These are phyloP conservation scores for Hypoxylon fragiforme DNA, from an alignment of 495 filamentous ascomycete genomes.

Conservation along the genomic window DNA sequence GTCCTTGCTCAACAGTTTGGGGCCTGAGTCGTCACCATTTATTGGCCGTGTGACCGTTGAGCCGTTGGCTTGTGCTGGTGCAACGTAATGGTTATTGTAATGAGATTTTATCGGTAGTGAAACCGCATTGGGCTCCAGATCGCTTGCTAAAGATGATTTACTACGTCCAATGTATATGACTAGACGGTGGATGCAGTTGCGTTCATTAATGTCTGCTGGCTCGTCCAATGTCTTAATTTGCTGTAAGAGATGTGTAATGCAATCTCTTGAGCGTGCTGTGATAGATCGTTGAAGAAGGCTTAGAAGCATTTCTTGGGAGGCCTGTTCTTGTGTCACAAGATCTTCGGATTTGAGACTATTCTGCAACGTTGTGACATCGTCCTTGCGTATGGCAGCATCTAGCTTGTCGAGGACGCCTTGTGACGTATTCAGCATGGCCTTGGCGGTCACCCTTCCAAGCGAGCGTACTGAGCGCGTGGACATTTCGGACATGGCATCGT, in stretches of 20 bases:
- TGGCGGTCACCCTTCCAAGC: slow-evolving; percentile 69
- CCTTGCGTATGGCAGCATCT: slow-evolving; percentile 75
- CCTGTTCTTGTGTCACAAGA: slow-evolving; percentile 51
- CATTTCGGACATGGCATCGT: slow-evolving; percentile 68
- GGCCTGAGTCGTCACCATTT: slow-evolving; percentile 49
- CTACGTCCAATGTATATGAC: slow-evolving; percentile 86
- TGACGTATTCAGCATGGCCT: slow-evolving; percentile 71
- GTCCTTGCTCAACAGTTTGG: slow-evolving; percentile 64
- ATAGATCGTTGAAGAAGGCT: slow-evolving; percentile 85
- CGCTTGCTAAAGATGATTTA: slow-evolving; percentile 60
- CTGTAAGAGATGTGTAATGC: slow-evolving; percentile 68
- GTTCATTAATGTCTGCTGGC: slow-evolving; percentile 87
- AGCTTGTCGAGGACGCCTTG: slow-evolving; percentile 66
- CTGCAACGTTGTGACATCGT: slow-evolving; percentile 66
- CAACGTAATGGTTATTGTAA: slow-evolving; percentile 64
- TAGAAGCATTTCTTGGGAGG: slow-evolving; percentile 66
- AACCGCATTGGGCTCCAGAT: slow-evolving; percentile 52
- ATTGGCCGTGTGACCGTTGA: slow-evolving; percentile 54
- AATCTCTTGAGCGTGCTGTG: slow-evolving; percentile 66
- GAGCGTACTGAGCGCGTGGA: slow-evolving; percentile 64
- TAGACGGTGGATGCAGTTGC: slow-evolving; percentile 89
- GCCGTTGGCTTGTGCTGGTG: slow-evolving; percentile 70
- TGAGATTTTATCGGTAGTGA: slow-evolving; percentile 56
- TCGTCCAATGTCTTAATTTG: slow-evolving; percentile 74
- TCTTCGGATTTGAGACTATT: slow-evolving; percentile 62